A percentile compares a stretch with the other conserved stretches of the same genome.
Conservation (phyloP, 164 flowering plant genomes). For the Liquidambar formosana region DNA sequence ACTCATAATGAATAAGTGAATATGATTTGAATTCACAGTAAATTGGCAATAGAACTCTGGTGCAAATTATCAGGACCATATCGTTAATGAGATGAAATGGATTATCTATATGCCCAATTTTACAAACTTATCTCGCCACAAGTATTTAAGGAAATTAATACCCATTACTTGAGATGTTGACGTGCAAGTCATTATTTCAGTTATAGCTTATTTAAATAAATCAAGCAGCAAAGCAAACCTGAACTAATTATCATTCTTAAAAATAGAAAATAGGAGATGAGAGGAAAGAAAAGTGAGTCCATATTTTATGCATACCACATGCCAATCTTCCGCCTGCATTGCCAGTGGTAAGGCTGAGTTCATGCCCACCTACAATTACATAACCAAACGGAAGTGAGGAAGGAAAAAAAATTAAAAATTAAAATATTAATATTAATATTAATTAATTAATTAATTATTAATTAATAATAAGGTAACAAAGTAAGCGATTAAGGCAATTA, state of each 20-base stretch:
- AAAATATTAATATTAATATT: not conserved
- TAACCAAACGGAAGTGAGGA: conserved; percentile 4
- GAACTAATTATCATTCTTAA: not conserved
- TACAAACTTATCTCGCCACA: not conserved
- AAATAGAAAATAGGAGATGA: too few relatives aligned
- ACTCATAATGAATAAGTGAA: not conserved
- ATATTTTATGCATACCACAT: conserved; percentile 66
- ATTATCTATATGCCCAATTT: not conserved
- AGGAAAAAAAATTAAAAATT: not conserved
- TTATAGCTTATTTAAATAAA: not conserved
- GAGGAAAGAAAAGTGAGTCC: not conserved
- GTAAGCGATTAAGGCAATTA: not conserved
- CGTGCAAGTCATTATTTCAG: not conserved
- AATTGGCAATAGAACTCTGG: not conserved
- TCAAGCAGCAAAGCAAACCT: not conserved
- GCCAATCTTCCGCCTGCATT: conserved; percentile 98
- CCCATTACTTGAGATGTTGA: not conserved
- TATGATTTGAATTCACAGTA: not conserved
- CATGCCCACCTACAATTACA: conserved; percentile 75
- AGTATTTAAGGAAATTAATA: not conserved
- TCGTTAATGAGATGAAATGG: not conserved
- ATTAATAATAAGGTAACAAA: not conserved
- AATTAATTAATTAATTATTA: not conserved
- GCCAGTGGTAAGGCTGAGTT: conserved; percentile 88
- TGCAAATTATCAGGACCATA: not conserved